Evolutionary conservation across 345 rosid species (phyloP), one percentile per base, ranked within the genome.

Genomic region (Rhizophora apiculata): DNA sequence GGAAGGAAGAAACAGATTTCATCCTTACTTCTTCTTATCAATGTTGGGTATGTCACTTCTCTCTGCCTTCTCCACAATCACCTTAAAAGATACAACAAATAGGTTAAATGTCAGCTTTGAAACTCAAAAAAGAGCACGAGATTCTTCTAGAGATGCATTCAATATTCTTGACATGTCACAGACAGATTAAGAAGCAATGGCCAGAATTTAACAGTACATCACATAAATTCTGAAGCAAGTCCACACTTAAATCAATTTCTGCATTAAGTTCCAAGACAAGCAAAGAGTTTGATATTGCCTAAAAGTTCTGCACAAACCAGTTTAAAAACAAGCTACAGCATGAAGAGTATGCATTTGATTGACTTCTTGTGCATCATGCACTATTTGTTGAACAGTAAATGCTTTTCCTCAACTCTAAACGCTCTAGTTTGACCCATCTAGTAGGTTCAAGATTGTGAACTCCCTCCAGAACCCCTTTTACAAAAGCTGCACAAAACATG

Each of bases 11-110:
- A 56, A 8, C 6, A 20, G 3, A 65, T 19, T 43, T 31, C 8
- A 46, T 31, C 39, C 83, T 85, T 83, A 93, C 97, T 93, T 93
- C 68, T 91, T 91, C 94, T 93, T 93, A 75, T 93, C 98, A 64
- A 93, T 91, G 79, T 86, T 86, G 26, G 97, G 97, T 79, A 93
- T 89, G 63, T 93, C 98, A 64, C 96, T 93, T 82, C 88, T 81
- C 84, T 93, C 98, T 18, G 94, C 96, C 85, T 90, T 89, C 86
- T 93, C 98, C 75, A 93, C 98, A 57, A 93, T 90, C 76, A 93
- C 97, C 98, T 90, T 56, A 48, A 82, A 68, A 48, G 20, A 20
- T 77, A 49, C 63, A 51, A 70, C 15, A 74, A 13, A 43, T 9
- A n/a, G 30, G 32, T 29, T 11, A 59, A 55, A 73, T 68, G 61